These are phyloP conservation scores for Arthroderma sp. DNA, from an alignment of 2,329 filamentous ascomycete genomes.

Conservation along the genomic window DNA sequence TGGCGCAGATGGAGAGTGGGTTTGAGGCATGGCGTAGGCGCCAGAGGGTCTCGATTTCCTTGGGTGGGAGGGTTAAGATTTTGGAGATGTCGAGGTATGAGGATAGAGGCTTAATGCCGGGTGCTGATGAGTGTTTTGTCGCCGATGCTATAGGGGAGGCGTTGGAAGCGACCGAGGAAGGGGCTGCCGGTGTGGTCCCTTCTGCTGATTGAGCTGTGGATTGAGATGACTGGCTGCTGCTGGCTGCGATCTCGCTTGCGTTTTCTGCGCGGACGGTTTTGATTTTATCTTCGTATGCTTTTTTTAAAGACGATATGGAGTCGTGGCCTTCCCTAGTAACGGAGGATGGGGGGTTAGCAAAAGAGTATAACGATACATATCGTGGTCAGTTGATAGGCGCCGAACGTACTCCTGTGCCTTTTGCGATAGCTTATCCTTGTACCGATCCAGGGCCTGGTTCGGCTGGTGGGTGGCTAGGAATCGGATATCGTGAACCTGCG, in stretches of 20 bases:
- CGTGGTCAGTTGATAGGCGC: background rate
- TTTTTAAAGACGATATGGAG: conserved; percentile 46
- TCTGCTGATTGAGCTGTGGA: conserved; percentile 23
- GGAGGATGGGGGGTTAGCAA: background rate
- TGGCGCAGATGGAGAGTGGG: conserved; percentile 66
- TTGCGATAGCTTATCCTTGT: conserved; percentile 67
- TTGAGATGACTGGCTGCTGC: conserved; percentile 11
- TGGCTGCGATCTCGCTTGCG: conserved; percentile 18
- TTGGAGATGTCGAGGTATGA: conserved; percentile 72
- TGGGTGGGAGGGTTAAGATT: conserved; percentile 53
- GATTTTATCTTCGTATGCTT: conserved; percentile 78
- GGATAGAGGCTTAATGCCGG: conserved; percentile 49
- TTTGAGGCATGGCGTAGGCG: conserved; percentile 68
- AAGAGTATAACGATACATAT: background rate
- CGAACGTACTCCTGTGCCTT: conserved; percentile 56
- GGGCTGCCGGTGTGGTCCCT: conserved; percentile 13
- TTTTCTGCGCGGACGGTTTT: conserved; percentile 49
- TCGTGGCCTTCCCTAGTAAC: conserved; percentile 54
- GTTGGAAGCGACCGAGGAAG: conserved; percentile 23
- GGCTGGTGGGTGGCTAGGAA: conserved; percentile 71
- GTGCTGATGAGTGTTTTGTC: conserved; percentile 19
- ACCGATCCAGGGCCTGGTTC: conserved; percentile 61
- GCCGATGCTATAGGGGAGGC: conserved; percentile 30
- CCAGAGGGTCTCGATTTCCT: conserved; percentile 83
- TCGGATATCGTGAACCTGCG: conserved; percentile 81